A percentile compares a stretch with the other conserved stretches of the same genome.
Evolutionary conservation across 1,284 basidiomycete species (phyloP).

Genomic region (Cystobasidium sp.): DNA sequence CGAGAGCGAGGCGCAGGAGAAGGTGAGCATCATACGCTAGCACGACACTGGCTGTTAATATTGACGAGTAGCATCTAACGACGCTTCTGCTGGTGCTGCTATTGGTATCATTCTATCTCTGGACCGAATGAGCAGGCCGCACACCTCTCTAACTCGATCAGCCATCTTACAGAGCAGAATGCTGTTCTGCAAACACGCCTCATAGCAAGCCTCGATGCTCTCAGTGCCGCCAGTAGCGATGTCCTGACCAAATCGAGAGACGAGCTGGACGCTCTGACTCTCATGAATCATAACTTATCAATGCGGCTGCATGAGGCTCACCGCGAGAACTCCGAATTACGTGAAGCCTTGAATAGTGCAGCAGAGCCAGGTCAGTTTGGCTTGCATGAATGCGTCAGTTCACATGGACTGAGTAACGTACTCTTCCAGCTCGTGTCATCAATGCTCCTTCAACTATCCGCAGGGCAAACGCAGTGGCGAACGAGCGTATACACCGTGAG

Average conservation of each 20-base stretch:
- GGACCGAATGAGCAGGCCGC: conserved; percentile 6
- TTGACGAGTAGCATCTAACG: not conserved
- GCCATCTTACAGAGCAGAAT: conserved; percentile 24
- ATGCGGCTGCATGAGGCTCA: conserved; percentile 19
- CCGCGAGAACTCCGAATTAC: conserved; percentile 1
- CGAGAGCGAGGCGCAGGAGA: conserved; percentile 3
- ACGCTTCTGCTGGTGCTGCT: not conserved
- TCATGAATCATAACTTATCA: conserved; percentile 26
- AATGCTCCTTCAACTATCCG: not conserved
- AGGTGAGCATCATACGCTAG: conserved; percentile 7
- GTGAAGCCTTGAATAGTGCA: not conserved
- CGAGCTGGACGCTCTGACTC: conserved; percentile 22
- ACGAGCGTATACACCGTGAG: conserved; percentile 3
- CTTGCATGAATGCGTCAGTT: not conserved
- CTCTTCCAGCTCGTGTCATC: not conserved
- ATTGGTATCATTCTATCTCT: not conserved
- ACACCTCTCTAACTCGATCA: conserved; percentile 22
- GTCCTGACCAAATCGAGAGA: not conserved
- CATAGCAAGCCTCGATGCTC: conserved; percentile 28
- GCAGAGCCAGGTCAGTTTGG: not conserved
- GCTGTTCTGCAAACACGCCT: conserved; percentile 29
- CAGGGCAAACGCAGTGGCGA: not conserved
- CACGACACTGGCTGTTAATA: not conserved
- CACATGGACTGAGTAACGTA: not conserved
- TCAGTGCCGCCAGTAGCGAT: conserved; percentile 1